These are phyloP conservation scores for Mallotus nudiflorus DNA, from an alignment of 345 rosid species.

Conservation along the genomic window DNA sequence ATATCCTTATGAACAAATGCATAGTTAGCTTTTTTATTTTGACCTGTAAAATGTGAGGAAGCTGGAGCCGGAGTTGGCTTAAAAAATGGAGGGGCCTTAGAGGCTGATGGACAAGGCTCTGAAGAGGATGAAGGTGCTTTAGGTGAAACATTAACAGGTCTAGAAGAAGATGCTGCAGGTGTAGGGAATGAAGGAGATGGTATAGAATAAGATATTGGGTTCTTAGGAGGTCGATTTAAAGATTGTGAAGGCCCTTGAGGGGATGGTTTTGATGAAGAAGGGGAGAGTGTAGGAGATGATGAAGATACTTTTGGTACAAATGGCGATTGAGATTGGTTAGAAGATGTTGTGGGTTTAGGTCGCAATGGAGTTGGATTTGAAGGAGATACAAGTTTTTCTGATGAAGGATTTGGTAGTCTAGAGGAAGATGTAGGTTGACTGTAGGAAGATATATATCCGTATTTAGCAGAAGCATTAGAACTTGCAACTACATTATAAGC, in stretches of 20 bases:
- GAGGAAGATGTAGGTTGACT: not conserved
- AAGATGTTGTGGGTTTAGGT: not conserved
- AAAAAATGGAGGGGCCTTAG: slow-evolving; percentile 4
- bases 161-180: not conserved
- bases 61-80: slow-evolving; percentile 20
- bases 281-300: too few relatives aligned
- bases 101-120: not conserved
- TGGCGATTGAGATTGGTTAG: not conserved
- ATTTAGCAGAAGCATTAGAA: not conserved
- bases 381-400: not conserved
- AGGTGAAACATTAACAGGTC: not conserved
- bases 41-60: not conserved
- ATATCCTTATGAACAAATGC: slow-evolving; percentile 7
- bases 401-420: slow-evolving; percentile 2
- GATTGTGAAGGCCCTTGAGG: too few relatives aligned
- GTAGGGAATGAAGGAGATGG: too few relatives aligned
- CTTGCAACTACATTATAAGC: not conserved
- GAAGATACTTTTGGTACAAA: too few relatives aligned
- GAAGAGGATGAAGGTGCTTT: slow-evolving; percentile 7
- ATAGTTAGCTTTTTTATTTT: not conserved
- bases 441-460: not conserved
- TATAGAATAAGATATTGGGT: too few relatives aligned
- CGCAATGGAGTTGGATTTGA: not conserved
- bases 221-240: too few relatives aligned
- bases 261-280: too few relatives aligned